phyloP scores from a whole-genome alignment of 164 flowering plant species.

The Amborella trichopoda region DNA sequence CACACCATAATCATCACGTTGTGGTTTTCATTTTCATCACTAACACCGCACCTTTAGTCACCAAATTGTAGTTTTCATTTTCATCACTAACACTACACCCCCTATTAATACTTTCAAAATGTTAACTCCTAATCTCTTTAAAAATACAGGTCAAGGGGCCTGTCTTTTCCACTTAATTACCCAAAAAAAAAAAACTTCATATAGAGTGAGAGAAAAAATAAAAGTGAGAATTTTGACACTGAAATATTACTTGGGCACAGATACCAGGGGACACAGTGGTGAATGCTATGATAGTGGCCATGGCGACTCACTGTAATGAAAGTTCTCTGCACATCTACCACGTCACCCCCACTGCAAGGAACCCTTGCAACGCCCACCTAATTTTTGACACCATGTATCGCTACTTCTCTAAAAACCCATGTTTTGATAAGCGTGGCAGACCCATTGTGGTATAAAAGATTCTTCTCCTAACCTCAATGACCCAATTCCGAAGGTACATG shows the following conservation, averaged over 20 bases:
- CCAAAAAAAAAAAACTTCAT: no score
- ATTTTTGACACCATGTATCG: constrained; percentile 16
- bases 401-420: constrained; percentile 43
- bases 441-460: constrained; percentile 30
- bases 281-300: constrained; percentile 54
- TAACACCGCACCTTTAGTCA: no score
- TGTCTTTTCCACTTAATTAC: no score
- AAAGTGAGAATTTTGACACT: not conserved
- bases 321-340: constrained; percentile 32
- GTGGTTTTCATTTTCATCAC: no score
- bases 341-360: constrained; percentile 45
- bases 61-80: no score
- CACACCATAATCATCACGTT: no score
- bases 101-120: no score
- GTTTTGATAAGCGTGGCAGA: constrained; percentile 39
- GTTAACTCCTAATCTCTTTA: no score
- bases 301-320: constrained; percentile 34
- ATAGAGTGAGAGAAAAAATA: no score
- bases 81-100: no score
- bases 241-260: constrained; percentile 18
- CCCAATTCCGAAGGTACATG: constrained; percentile 44
- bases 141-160: no score
- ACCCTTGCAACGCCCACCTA: constrained; percentile 18
- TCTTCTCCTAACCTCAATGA: constrained; percentile 19
- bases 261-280: constrained; percentile 90